Conservation (phyloP, 768 basidiomycete species). For the Mrakia hoshinonis region DNA sequence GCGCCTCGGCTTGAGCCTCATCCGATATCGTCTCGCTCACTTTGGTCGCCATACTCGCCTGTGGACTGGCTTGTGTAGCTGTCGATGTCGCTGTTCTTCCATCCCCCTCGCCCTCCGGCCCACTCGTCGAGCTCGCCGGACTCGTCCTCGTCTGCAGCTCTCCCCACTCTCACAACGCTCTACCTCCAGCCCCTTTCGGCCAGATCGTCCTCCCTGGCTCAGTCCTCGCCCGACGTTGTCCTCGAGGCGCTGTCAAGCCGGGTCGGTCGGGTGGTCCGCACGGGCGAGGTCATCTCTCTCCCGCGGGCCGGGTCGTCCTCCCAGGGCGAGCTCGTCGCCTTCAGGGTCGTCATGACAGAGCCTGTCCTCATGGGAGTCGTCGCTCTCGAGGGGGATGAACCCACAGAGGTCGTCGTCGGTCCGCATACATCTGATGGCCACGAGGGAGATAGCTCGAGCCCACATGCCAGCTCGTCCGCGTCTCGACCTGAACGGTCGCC, state of each 20-base stretch:
- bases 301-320: no score
- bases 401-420: constrained; percentile 21
- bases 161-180: constrained; percentile 8
- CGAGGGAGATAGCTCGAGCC: constrained; percentile 1
- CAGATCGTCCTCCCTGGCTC: constrained; percentile 1
- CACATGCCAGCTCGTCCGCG: constrained; percentile 13
- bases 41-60: no score
- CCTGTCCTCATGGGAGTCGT: constrained; percentile 12
- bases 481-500: not conserved
- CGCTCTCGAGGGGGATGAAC: not conserved
- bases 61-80: no score
- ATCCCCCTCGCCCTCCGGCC: no score
- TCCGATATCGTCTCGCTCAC: no score
- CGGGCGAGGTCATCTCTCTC: constrained; percentile 25
- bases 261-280: not conserved
- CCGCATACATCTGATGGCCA: not conserved
- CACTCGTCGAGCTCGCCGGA: no score
- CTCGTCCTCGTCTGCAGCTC: not conserved
- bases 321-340: constrained; percentile 3
- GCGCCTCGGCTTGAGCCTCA: no score
- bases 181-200: constrained; percentile 11
- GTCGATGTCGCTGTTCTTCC: no score
- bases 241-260: not conserved
- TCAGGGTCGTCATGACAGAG: constrained; percentile 26
- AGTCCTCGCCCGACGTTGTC: not conserved